Evolutionary conservation across 208 protist species (phyloP).

Genomic region (Leishmania aethiopica): DNA sequence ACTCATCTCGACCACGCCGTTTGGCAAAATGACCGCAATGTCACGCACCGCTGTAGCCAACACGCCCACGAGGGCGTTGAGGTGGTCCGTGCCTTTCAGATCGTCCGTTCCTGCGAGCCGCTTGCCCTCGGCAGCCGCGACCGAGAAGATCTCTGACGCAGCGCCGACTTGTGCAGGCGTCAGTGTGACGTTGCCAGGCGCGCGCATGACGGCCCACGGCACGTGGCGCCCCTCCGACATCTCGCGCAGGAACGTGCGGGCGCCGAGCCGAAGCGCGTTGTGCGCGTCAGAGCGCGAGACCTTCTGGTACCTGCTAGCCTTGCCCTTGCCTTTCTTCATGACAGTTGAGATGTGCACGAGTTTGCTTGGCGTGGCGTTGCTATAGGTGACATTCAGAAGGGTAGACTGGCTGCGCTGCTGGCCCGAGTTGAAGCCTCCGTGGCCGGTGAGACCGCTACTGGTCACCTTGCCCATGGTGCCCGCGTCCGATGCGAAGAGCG

Average conservation of each 20-base stretch:
- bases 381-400: conserved; percentile 81
- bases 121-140: conserved; percentile 53
- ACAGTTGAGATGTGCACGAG: conserved; percentile 80
- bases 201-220: conserved; percentile 88
- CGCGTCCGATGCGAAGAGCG: conserved; percentile 68
- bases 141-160: conserved; percentile 61
- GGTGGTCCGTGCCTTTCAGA: conserved; percentile 43
- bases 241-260: conserved; percentile 85
- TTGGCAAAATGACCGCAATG: conserved; percentile 69
- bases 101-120: conserved; percentile 35
- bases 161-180: conserved; percentile 57
- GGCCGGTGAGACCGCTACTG: conserved; percentile 76
- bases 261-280: conserved; percentile 75
- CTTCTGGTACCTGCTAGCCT: conserved; percentile 46
- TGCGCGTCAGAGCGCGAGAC: conserved; percentile 52
- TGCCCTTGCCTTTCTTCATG: conserved; percentile 34
- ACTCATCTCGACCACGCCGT: conserved; percentile 81
- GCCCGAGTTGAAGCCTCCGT: conserved; percentile 76
- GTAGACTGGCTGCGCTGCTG: conserved; percentile 76
- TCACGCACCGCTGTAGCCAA: conserved; percentile 62
- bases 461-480: conserved; percentile 81
- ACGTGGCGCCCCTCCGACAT: conserved; percentile 74
- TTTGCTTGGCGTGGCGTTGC: conserved; percentile 85
- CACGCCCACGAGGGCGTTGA: conserved; percentile 52
- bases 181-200: conserved; percentile 41